phyloP scores from a whole-genome alignment of 345 rosid species.

The Streptanthus diversifolius region DNA sequence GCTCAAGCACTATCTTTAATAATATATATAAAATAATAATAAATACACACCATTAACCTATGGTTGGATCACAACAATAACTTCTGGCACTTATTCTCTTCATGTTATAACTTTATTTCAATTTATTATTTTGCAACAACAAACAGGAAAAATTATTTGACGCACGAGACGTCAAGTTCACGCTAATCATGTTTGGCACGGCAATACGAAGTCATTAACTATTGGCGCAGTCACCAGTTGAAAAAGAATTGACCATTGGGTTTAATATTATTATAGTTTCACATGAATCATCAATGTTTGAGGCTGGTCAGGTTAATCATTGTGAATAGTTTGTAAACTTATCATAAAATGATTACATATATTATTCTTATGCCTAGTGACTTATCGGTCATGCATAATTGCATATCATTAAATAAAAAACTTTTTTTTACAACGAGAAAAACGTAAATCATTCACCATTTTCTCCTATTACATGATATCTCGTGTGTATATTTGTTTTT shows the following conservation, averaged over 20 bases:
- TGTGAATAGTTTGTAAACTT: conserved; percentile 3
- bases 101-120: conserved; percentile 5
- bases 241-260: background rate
- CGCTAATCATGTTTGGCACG: conserved; percentile 34
- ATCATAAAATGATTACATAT: background rate
- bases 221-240: conserved; percentile 14
- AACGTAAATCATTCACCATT: background rate
- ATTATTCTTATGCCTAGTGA: background rate
- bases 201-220: conserved; percentile 17
- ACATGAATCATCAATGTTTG: conserved; percentile 15
- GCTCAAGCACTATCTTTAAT: conserved; percentile 36
- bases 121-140: background rate
- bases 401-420: background rate
- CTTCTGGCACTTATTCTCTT: conserved; percentile 21
- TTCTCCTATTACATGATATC: background rate
- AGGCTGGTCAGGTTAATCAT: conserved; percentile 16
- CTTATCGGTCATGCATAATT: conserved; percentile 8
- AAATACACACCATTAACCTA: conserved; percentile 12
- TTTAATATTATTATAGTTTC: conserved; percentile 7
- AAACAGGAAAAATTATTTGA: background rate
- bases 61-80: conserved; percentile 20
- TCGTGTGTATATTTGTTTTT: no score
- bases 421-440: background rate
- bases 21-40: background rate
- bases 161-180: conserved; percentile 34